A percentile compares a stretch with the other conserved stretches of the same genome.
phyloP scores from a whole-genome alignment of 2,329 filamentous ascomycete genomes.

The Epichloe scottii region DNA sequence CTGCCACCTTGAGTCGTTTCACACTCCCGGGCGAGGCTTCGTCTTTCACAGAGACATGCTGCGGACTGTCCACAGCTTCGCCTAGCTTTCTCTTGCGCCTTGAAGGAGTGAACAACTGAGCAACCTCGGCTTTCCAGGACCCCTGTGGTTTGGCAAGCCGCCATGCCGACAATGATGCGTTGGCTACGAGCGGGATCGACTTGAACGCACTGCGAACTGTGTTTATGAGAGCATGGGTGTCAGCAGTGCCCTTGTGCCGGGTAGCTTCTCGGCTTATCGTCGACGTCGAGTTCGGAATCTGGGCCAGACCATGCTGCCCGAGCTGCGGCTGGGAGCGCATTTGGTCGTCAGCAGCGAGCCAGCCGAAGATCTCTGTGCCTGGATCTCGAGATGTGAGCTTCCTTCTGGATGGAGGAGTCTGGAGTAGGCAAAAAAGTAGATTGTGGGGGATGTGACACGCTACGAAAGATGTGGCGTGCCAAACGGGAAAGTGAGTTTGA shows the following conservation, averaged over 20 bases:
- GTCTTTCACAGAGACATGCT: background rate
- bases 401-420: background rate
- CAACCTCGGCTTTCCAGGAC: background rate
- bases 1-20: background rate
- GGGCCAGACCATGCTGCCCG: background rate
- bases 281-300: background rate
- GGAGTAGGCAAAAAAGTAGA: background rate
- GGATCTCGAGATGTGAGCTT: background rate
- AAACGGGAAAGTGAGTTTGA: too few relatives aligned
- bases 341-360: background rate
- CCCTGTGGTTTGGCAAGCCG: background rate
- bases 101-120: background rate
- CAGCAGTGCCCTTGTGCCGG: background rate
- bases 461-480: background rate
- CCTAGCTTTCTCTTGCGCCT: background rate
- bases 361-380: background rate
- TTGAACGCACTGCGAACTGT: constrained; percentile 1
- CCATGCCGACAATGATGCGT: background rate
- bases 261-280: background rate
- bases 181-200: background rate
- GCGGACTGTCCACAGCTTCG: background rate
- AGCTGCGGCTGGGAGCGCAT: background rate
- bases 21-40: background rate
- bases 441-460: background rate
- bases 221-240: background rate